Evolutionary conservation across 441 rosid genomes (phyloP).

Genomic region (Omphalea diandra): DNA sequence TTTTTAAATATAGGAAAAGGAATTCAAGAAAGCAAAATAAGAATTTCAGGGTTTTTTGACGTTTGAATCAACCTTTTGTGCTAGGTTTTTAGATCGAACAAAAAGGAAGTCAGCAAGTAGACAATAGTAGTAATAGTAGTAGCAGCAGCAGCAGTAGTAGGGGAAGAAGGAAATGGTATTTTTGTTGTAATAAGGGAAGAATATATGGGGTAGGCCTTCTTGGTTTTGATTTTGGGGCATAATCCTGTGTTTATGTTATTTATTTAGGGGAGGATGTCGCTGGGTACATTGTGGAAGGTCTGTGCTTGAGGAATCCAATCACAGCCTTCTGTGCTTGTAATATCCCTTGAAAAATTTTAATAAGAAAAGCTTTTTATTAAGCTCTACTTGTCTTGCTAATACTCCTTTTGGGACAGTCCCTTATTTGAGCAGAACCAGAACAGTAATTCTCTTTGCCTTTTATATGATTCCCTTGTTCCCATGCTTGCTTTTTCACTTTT

Average conservation of each 20-base stretch:
- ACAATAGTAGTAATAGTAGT: not conserved
- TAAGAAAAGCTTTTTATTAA: constrained; percentile 6
- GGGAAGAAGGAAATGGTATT: not conserved
- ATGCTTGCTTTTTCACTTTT: not conserved
- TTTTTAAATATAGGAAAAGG: not conserved
- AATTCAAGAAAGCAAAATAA: constrained; percentile 3
- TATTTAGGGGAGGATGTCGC: not conserved
- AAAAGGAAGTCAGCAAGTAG: not conserved
- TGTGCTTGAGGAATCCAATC: not conserved
- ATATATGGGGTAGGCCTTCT: not conserved
- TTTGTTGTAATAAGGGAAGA: constrained; percentile 17
- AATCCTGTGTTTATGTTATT: not conserved
- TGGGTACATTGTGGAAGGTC: not conserved
- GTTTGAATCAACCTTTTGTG: constrained; percentile 2
- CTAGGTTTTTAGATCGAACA: not conserved
- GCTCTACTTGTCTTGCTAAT: not conserved
- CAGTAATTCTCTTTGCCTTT: not conserved
- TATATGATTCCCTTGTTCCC: not conserved
- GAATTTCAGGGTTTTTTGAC: not conserved
- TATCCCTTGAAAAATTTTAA: not conserved
- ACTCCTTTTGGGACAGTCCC: not conserved
- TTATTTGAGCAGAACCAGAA: not conserved
- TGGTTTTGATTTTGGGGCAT: not conserved
- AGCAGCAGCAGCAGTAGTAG: too few relatives aligned
- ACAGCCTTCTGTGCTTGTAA: constrained; percentile 2